Conservation (phyloP, 257 asterid genomes). For the Lycium ferocissimum region DNA sequence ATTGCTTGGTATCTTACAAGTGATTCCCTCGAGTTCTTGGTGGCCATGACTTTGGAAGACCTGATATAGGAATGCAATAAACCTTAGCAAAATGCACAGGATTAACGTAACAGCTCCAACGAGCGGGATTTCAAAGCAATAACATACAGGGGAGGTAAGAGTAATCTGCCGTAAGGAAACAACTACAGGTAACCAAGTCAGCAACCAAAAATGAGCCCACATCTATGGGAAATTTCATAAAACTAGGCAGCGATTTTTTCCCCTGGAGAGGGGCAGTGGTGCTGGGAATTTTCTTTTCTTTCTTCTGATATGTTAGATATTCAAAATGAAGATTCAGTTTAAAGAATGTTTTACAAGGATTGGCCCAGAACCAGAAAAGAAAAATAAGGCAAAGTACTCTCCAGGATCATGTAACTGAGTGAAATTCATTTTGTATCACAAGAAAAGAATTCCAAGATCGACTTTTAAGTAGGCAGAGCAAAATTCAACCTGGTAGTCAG, state of each 20-base stretch:
- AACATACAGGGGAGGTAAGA: neutral
- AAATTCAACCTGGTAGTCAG: neutral
- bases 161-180: neutral
- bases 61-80: slow-evolving; percentile 28
- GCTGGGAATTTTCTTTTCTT: neutral
- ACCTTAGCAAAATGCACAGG: neutral
- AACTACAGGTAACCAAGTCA: neutral
- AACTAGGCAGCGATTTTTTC: neutral
- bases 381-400: neutral
- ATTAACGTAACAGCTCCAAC: neutral
- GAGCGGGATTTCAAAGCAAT: neutral
- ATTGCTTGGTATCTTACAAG: slow-evolving; percentile 31
- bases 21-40: slow-evolving; percentile 28
- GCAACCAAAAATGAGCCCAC: neutral
- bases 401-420: neutral
- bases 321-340: slow-evolving; percentile 6
- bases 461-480: neutral
- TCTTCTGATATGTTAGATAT: neutral
- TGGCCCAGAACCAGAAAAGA: neutral
- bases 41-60: slow-evolving; percentile 38
- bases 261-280: neutral
- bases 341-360: neutral
- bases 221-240: neutral
- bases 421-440: neutral
- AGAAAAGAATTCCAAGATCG: neutral